A percentile compares a stretch with the other conserved stretches of the same genome.
These are phyloP conservation scores for Podospora pseudopauciseta DNA, from an alignment of 495 filamentous ascomycete genomes.

Conservation along the genomic window DNA sequence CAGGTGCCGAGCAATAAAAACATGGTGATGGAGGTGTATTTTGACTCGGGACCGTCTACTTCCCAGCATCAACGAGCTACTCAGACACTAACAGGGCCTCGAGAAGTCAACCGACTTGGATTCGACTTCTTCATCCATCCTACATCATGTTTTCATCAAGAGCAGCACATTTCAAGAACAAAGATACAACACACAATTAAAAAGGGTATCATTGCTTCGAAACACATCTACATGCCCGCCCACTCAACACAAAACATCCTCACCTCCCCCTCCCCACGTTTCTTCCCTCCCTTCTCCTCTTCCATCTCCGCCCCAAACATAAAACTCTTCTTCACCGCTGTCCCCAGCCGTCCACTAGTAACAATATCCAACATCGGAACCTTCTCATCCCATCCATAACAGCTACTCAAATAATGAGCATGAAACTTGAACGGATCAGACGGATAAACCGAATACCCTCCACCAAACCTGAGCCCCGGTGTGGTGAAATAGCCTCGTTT, in stretches of 20 bases:
- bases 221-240: constrained; percentile 30
- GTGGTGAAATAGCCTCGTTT: constrained; percentile 76
- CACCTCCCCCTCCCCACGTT: constrained; percentile 15
- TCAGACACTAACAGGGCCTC: too few species aligned
- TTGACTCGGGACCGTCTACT: too few species aligned
- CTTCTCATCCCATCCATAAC: constrained; percentile 80
- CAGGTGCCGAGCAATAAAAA: too few species aligned
- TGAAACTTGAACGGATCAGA: constrained; percentile 94
- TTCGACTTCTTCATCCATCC: too few species aligned
- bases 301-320: constrained; percentile 64
- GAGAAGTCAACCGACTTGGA: too few species aligned
- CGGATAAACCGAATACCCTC: constrained; percentile 89
- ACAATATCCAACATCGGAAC: constrained; percentile 80
- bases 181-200: neutral
- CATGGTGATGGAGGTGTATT: too few species aligned
- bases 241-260: constrained; percentile 37
- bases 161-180: constrained; percentile 36
- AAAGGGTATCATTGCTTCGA: neutral
- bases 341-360: constrained; percentile 80
- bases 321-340: constrained; percentile 93
- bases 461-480: constrained; percentile 90
- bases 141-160: constrained; percentile 24
- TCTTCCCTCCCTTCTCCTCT: neutral
- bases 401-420: constrained; percentile 79
- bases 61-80: too few species aligned